A percentile compares a stretch with the other conserved stretches of the same genome.
Conservation (phyloP, 2,329 filamentous ascomycete genomes). For the Samsoniella hepiali region DNA sequence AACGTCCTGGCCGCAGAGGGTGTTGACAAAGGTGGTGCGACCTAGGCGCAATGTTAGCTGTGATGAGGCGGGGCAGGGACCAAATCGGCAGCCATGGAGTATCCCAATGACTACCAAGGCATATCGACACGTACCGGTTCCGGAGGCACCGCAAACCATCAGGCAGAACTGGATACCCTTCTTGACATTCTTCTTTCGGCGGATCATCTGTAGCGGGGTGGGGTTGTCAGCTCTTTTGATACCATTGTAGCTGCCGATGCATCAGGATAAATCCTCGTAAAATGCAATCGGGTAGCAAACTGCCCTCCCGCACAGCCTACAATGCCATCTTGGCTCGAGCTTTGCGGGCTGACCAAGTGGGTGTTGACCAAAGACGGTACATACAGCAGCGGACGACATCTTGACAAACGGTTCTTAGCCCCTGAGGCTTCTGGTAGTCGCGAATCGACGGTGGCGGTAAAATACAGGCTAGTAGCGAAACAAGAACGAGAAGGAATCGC, state of each 20-base stretch:
- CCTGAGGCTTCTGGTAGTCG: conserved; percentile 16
- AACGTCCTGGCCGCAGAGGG: conserved; percentile 92
- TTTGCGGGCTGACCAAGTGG: not conserved
- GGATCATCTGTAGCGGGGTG: conserved; percentile 75
- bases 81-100: not conserved
- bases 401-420: conserved; percentile 17
- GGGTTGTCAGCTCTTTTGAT: conserved; percentile 10
- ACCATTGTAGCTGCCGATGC: not conserved
- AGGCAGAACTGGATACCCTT: conserved; percentile 99
- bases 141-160: conserved; percentile 99
- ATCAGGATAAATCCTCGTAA: not conserved
- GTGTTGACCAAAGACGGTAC: conserved; percentile 17
- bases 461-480: not conserved
- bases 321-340: not conserved
- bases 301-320: not conserved
- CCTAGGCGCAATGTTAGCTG: conserved; percentile 48
- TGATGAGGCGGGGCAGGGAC: not conserved
- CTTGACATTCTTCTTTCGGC: conserved; percentile 99
- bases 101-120: not conserved
- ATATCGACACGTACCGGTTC: conserved; percentile 71
- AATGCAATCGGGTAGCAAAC: not conserved
- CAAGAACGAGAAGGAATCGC: not conserved
- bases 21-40: conserved; percentile 99
- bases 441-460: conserved; percentile 13
- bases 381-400: conserved; percentile 26